These are phyloP conservation scores for Bassia scoparia DNA, from an alignment of 148 eudicot species.

Conservation along the genomic window DNA sequence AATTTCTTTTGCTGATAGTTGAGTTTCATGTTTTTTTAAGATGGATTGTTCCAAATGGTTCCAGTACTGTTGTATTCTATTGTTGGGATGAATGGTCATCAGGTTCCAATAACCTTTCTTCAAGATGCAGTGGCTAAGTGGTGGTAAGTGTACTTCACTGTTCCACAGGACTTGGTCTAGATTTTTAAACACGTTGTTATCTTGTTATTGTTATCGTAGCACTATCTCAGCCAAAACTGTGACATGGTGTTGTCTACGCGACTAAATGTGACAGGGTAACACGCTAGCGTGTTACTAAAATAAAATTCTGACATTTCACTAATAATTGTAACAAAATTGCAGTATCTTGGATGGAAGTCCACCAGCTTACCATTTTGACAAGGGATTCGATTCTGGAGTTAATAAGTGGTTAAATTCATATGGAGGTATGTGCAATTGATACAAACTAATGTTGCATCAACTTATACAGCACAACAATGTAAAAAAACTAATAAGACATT, in stretches of 20 bases:
- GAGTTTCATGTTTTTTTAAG: conserved; percentile 13
- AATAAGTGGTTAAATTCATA: conserved; percentile 76
- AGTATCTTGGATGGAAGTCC: conserved; percentile 95
- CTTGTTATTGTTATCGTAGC: too few relatives aligned
- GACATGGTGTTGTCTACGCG: too few relatives aligned
- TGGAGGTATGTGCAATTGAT: conserved; percentile 1
- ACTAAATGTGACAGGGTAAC: neutral
- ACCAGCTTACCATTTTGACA: conserved; percentile 77
- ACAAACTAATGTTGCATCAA: too few relatives aligned
- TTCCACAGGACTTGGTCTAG: too few relatives aligned
- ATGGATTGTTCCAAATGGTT: conserved; percentile 40
- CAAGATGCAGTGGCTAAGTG: conserved; percentile 77
- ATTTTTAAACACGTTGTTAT: too few relatives aligned
- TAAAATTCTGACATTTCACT: neutral
- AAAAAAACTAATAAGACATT: too few relatives aligned
- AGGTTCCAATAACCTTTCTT: conserved; percentile 58
- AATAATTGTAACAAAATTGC: conserved; percentile 8
- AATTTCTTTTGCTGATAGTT: neutral
- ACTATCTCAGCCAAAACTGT: too few relatives aligned
- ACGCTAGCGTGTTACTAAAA: neutral
- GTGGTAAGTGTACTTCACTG: conserved; percentile 42
- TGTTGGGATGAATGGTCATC: conserved; percentile 41
- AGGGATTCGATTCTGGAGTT: conserved; percentile 67
- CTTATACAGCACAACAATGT: too few relatives aligned
- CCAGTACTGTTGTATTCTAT: conserved; percentile 27